Evolutionary conservation across 2,329 filamentous ascomycete species (phyloP).

Genomic region (Ascochyta rabiei): DNA sequence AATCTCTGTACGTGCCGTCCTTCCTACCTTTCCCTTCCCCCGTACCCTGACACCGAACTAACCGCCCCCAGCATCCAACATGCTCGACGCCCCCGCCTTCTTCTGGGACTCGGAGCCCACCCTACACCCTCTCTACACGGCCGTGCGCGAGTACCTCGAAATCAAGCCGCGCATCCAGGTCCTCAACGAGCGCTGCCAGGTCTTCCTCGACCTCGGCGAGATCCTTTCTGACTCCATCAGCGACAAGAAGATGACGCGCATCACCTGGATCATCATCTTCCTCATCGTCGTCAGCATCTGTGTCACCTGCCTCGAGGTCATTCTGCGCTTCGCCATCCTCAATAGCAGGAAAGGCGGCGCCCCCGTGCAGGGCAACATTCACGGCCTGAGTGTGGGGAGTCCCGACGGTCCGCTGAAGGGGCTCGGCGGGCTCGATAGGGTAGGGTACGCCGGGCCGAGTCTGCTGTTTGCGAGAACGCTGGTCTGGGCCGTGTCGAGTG

Average conservation of each 20-base stretch:
- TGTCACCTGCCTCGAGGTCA: constrained; percentile 88
- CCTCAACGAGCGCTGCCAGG: constrained; percentile 93
- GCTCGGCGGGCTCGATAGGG: constrained; percentile 17
- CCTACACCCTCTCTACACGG: constrained; percentile 89
- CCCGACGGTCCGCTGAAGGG: not conserved
- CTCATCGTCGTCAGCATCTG: constrained; percentile 90
- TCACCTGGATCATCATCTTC: constrained; percentile 98
- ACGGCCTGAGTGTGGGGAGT: not conserved
- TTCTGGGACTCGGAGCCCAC: constrained; percentile 99
- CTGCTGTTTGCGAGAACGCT: constrained; percentile 33
- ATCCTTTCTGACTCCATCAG: constrained; percentile 91
- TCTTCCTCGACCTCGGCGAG: constrained; percentile 95
- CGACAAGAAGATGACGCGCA: constrained; percentile 92
- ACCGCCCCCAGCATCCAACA: constrained; percentile 75
- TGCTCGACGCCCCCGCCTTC: constrained; percentile 94
- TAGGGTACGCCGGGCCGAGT: constrained; percentile 36
- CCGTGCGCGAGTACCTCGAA: constrained; percentile 95
- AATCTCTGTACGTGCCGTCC: constrained; percentile 98
- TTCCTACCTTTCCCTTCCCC: constrained; percentile 20
- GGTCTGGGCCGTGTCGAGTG: constrained; percentile 31
- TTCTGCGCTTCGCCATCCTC: constrained; percentile 70
- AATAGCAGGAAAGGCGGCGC: constrained; percentile 29
- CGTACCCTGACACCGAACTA: not conserved
- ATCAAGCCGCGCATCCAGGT: constrained; percentile 96
- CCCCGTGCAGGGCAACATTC: constrained; percentile 10